Evolutionary conservation across 1,284 basidiomycete genomes (phyloP), one percentile per base, ranked within the genome.

Genomic region (Salmacisia buchloeana): DNA sequence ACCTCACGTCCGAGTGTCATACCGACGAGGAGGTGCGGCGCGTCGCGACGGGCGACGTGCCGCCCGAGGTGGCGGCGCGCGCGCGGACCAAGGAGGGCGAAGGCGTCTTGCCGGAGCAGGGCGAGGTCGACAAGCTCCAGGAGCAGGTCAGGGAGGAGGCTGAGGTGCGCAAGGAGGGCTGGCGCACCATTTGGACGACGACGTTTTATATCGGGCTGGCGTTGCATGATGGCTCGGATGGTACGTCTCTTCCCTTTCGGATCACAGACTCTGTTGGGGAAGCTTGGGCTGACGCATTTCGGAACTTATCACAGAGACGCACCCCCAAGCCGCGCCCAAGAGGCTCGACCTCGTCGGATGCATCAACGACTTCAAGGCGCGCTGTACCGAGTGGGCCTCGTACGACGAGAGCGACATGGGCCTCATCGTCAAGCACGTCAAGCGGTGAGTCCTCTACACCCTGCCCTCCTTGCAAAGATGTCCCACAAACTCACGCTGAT

Each of bases 261-360:
- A 36, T 35, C 33, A 33, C 18, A n/a, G 23, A 29, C 23, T 39
- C 36, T 39, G 9, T 9, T 39, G 36, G 10, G n/a, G 10, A 10
- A 39, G 36, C 36, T n/a, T 10, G n/a, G 10, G 36, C 36, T 38
- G 9, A 38, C 18, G 18, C 18, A 38, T 38, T 18, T 10, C 18
- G 36, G 23, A 46, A 7, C n/a, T 34, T 33, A 13, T 21, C 27
- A 21, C 34, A 34, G 34, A 45, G 6, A 39, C 25, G 21, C 43
- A 39, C 12, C 23, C 35, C 3, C 67, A 65, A 0, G 65, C 64
- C 7, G 67, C 69, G 68, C 76, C 74, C 59, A 86, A 92, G 69
- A 89, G 87, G 77, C 84, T 99, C 66, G 96, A 98, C 81, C 93
- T 98, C 64, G 96, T 92, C 64, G 97, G 94, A 82, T 94, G 96